These are phyloP conservation scores for Apophysomyces ossiformis DNA, from an alignment of 371 early-diverging fungal species.

Conservation along the genomic window DNA sequence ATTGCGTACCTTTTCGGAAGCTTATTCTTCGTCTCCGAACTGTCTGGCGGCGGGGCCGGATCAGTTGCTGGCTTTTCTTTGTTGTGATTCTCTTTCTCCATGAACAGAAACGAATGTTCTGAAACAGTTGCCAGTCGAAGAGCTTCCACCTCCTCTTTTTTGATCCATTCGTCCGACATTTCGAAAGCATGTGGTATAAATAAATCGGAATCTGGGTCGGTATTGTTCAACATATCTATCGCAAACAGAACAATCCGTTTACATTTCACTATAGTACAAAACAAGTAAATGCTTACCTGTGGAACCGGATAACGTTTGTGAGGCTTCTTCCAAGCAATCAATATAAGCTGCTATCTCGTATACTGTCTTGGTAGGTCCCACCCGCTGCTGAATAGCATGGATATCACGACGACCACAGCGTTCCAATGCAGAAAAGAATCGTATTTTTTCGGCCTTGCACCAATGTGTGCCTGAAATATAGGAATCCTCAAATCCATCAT, in stretches of 20 bases:
- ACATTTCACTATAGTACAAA: neutral
- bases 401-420: conserved; percentile 24
- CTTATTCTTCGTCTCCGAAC: neutral
- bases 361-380: conserved; percentile 29
- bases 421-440: conserved; percentile 31
- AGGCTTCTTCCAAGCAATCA: conserved; percentile 18
- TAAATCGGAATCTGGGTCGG: neutral
- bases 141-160: neutral
- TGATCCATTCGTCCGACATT: neutral
- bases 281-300: neutral
- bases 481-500: conserved; percentile 2
- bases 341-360: conserved; percentile 23
- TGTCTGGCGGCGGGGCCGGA: neutral
- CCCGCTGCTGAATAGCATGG: conserved; percentile 22
- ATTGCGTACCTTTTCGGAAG: neutral
- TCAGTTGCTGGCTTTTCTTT: neutral
- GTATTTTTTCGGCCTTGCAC: conserved; percentile 23
- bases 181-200: conserved; percentile 4
- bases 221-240: neutral
- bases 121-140: neutral
- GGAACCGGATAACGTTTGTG: neutral
- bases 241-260: neutral
- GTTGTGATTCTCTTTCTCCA: neutral
- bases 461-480: conserved; percentile 11
- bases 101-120: neutral